A percentile compares a stretch with the other conserved stretches of the same genome.
Evolutionary conservation across 345 rosid genomes (phyloP).

Genomic region (Linum tenue): DNA sequence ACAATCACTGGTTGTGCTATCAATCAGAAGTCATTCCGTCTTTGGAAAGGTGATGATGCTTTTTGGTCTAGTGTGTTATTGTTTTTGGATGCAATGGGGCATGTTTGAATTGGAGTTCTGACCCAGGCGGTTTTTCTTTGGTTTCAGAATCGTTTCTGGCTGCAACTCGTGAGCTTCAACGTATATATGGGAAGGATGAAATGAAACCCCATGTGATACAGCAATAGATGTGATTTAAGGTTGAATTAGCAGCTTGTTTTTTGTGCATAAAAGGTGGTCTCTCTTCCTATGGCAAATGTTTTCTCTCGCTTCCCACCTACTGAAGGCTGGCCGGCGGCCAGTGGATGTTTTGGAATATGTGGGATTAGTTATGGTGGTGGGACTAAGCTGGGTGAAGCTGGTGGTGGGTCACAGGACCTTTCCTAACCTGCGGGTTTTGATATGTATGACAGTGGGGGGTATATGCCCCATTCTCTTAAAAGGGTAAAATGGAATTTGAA

Average conservation of each 20-base stretch:
- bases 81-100: not conserved
- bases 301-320: too few relatives aligned
- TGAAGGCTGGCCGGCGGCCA: constrained; percentile 6
- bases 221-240: constrained; percentile 26
- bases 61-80: not conserved
- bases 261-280: constrained; percentile 20
- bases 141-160: constrained; percentile 40
- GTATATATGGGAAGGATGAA: constrained; percentile 46
- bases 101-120: not conserved
- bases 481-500: constrained; percentile 1
- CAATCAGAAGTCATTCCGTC: constrained; percentile 43
- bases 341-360: constrained; percentile 15
- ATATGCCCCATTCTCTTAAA: constrained; percentile 6
- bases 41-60: constrained; percentile 45
- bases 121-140: constrained; percentile 2
- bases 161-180: constrained; percentile 54
- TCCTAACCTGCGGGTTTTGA: not conserved
- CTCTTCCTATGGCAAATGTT: too few relatives aligned
- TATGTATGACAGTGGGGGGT: constrained; percentile 13
- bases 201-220: constrained; percentile 23
- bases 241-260: constrained; percentile 17
- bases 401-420: constrained; percentile 7
- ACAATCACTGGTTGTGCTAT: constrained; percentile 47
- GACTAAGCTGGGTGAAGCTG: constrained; percentile 2
- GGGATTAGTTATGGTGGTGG: not conserved